These are phyloP conservation scores for Wickerhamomyces sydowiorum DNA, from an alignment of 805 yeast species.

Conservation along the genomic window DNA sequence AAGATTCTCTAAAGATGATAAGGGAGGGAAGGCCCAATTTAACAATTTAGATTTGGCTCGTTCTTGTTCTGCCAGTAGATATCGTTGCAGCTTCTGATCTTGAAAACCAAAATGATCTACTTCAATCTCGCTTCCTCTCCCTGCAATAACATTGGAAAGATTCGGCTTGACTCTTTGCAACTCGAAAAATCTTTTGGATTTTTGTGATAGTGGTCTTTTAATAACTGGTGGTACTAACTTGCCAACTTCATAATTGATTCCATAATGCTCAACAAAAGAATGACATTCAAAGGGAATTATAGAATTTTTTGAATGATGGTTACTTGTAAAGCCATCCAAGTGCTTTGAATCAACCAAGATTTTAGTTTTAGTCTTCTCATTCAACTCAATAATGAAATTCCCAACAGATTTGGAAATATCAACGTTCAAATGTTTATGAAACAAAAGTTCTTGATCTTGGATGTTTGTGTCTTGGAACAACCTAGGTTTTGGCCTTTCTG, in stretches of 20 bases:
- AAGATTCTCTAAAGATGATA: too few relatives aligned
- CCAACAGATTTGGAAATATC: constrained; percentile 6
- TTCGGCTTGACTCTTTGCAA: too few relatives aligned
- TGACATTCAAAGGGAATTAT: background rate
- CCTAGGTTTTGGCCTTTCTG: background rate
- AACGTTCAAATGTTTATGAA: constrained; percentile 7
- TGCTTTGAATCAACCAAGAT: background rate
- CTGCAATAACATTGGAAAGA: too few relatives aligned
- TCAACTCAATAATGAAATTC: background rate
- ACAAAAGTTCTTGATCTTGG: constrained; percentile 9
- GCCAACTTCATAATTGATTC: background rate
- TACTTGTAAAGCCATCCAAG: background rate
- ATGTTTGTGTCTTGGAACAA: background rate
- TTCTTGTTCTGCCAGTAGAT: too few relatives aligned
- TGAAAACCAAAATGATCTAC: too few relatives aligned
- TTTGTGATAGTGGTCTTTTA: background rate
- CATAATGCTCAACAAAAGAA: background rate
- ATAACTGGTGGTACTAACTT: background rate
- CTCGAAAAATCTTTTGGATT: too few relatives aligned
- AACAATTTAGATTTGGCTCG: too few relatives aligned
- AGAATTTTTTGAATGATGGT: background rate
- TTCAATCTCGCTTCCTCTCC: too few relatives aligned
- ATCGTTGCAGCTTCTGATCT: too few relatives aligned
- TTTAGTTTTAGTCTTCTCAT: background rate
- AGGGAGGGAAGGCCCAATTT: too few relatives aligned